phyloP scores from a whole-genome alignment of 306 rosid species.

The Senna siamea region DNA sequence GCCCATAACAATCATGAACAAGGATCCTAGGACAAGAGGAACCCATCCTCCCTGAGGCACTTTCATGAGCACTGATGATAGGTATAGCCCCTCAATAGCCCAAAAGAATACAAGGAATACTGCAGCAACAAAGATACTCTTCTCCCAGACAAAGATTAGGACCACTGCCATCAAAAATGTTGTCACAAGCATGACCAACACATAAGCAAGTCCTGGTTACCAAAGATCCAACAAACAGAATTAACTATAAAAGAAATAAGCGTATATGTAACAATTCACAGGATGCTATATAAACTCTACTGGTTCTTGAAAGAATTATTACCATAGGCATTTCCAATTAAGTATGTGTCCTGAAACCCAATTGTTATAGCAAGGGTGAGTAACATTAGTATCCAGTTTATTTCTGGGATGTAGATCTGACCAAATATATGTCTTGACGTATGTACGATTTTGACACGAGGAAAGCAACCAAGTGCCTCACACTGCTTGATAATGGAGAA shows the following conservation, averaged over 20 bases:
- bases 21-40: conserved; percentile 67
- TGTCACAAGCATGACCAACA: conserved; percentile 73
- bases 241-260: conserved; percentile 5
- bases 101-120: conserved; percentile 69
- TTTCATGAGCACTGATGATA: conserved; percentile 68
- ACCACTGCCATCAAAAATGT: conserved; percentile 81
- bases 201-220: conserved; percentile 73
- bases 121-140: conserved; percentile 50
- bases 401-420: conserved; percentile 87
- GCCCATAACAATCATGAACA: conserved; percentile 65
- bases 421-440: conserved; percentile 75
- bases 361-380: conserved; percentile 74
- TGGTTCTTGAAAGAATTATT: conserved; percentile 12
- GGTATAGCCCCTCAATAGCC: conserved; percentile 68
- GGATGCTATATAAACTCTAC: neutral
- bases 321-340: conserved; percentile 88
- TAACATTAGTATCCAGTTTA: conserved; percentile 87
- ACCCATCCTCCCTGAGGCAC: conserved; percentile 89
- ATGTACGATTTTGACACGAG: conserved; percentile 70
- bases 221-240: conserved; percentile 35
- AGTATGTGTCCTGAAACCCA: conserved; percentile 71
- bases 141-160: conserved; percentile 77
- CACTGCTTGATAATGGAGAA: conserved; percentile 85
- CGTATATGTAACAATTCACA: neutral
- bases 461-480: conserved; percentile 83